Evolutionary conservation across 805 yeast genomes (phyloP).

Genomic region (Barnettozyma salicaria): DNA sequence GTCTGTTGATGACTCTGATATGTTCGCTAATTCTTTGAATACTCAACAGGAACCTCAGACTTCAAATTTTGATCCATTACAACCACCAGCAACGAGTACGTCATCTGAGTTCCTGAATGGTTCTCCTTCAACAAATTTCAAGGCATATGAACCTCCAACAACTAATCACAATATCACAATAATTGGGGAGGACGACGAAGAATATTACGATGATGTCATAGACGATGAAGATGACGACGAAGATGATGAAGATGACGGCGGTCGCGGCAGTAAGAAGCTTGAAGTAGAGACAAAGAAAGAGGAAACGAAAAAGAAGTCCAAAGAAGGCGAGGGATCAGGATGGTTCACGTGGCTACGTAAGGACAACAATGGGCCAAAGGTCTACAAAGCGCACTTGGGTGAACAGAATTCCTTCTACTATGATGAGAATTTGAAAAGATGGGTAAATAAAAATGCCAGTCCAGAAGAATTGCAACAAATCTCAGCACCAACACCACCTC

Average conservation of each 20-base stretch:
- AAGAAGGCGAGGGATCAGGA: slow-evolving; percentile 22
- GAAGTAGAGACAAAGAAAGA: slow-evolving; percentile 13
- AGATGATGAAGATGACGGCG: slow-evolving; percentile 25
- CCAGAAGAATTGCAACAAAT: slow-evolving; percentile 58
- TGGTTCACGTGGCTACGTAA: slow-evolving; percentile 62
- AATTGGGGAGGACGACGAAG: slow-evolving; percentile 36
- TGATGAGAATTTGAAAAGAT: slow-evolving; percentile 78
- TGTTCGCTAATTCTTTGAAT: slow-evolving; percentile 5
- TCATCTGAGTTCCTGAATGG: slow-evolving; percentile 11
- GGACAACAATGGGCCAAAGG: slow-evolving; percentile 60
- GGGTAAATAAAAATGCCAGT: slow-evolving; percentile 71
- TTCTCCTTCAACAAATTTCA: slow-evolving; percentile 25
- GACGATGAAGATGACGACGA: slow-evolving; percentile 37
- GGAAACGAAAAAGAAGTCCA: slow-evolving; percentile 17
- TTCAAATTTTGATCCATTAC: slow-evolving; percentile 12
- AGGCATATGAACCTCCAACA: slow-evolving; percentile 24
- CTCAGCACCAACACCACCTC: slow-evolving; percentile 67
- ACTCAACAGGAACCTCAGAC: slow-evolving; percentile 5
- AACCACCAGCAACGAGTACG: slow-evolving; percentile 8
- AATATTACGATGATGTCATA: slow-evolving; percentile 40
- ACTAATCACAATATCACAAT: slow-evolving; percentile 14
- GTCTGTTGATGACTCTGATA: slow-evolving; percentile 4
- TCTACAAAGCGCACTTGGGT: slow-evolving; percentile 81
- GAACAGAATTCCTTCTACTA: slow-evolving; percentile 66
- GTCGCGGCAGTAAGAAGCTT: background rate